Conservation (phyloP, 2,329 filamentous ascomycete species). For the Pseudocercospora macadamiae region DNA sequence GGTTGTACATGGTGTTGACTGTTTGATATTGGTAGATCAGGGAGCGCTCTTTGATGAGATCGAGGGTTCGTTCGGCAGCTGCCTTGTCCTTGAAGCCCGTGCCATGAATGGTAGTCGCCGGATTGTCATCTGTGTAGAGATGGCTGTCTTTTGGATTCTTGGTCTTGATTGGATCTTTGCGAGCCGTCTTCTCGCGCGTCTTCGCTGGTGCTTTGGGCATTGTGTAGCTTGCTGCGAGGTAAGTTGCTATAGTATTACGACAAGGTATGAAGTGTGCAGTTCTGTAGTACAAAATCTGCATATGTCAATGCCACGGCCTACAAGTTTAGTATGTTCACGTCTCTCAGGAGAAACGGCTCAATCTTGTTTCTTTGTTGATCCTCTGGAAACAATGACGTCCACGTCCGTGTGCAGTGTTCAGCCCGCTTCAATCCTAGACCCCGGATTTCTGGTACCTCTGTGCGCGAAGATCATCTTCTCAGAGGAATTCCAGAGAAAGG, state of each 20-base stretch:
- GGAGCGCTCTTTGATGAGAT: constrained; percentile 35
- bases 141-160: constrained; percentile 32
- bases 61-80: constrained; percentile 32
- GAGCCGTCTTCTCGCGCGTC: constrained; percentile 11
- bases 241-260: background rate
- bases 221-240: background rate
- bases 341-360: constrained; percentile 4
- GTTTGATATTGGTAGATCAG: constrained; percentile 40
- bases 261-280: background rate
- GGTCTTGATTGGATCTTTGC: constrained; percentile 15
- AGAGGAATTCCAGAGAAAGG: too few relatives aligned
- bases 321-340: background rate
- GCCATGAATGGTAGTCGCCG: constrained; percentile 37
- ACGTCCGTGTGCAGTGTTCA: background rate
- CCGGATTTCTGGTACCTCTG: too few relatives aligned
- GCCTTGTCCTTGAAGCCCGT: constrained; percentile 38
- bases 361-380: constrained; percentile 10
- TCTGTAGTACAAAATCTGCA: background rate
- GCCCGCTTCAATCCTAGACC: too few relatives aligned
- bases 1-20: constrained; percentile 38
- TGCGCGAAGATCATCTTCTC: too few relatives aligned
- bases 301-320: background rate
- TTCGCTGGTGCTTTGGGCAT: constrained; percentile 24
- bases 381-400: background rate
- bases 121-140: constrained; percentile 41